Percentiles rank a stretch among this genome's conserved stretches.
Evolutionary conservation across 2,329 filamentous ascomycete genomes (phyloP).

Genomic region (Penicillium sp.): DNA sequence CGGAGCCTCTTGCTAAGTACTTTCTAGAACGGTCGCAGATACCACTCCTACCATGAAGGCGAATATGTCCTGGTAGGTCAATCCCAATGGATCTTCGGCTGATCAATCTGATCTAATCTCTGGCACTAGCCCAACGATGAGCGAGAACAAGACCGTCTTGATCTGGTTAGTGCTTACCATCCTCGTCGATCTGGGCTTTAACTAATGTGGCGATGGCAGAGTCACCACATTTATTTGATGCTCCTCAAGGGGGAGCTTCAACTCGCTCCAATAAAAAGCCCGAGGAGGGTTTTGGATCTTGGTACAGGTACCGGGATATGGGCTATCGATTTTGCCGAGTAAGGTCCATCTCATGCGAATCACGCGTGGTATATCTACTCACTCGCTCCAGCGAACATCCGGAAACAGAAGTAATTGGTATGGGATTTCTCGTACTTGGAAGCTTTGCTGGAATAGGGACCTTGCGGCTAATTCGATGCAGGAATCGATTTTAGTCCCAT

Average conservation of each 20-base stretch:
- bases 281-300: constrained; percentile 42
- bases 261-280: constrained; percentile 34
- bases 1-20: constrained; percentile 12
- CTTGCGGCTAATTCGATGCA: constrained; percentile 17
- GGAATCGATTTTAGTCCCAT: constrained; percentile 43
- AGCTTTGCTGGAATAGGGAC: neutral
- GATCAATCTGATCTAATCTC: constrained; percentile 6
- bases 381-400: constrained; percentile 33
- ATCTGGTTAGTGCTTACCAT: constrained; percentile 34
- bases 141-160: constrained; percentile 44
- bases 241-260: constrained; percentile 39
- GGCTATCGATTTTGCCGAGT: constrained; percentile 48
- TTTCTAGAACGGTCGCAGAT: constrained; percentile 40
- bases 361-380: neutral
- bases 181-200: constrained; percentile 2
- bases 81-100: neutral
- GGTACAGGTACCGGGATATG: constrained; percentile 47
- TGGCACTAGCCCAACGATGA: constrained; percentile 41
- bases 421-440: neutral
- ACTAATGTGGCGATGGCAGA: constrained; percentile 24
- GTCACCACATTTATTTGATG: constrained; percentile 44
- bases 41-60: constrained; percentile 42
- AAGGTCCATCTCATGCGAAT: constrained; percentile 14
- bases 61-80: constrained; percentile 38
- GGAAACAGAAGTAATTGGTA: constrained; percentile 41